A percentile compares a stretch with the other conserved stretches of the same genome.
phyloP scores from a whole-genome alignment of 2,329 filamentous ascomycete genomes.

The Alternaria sp. region DNA sequence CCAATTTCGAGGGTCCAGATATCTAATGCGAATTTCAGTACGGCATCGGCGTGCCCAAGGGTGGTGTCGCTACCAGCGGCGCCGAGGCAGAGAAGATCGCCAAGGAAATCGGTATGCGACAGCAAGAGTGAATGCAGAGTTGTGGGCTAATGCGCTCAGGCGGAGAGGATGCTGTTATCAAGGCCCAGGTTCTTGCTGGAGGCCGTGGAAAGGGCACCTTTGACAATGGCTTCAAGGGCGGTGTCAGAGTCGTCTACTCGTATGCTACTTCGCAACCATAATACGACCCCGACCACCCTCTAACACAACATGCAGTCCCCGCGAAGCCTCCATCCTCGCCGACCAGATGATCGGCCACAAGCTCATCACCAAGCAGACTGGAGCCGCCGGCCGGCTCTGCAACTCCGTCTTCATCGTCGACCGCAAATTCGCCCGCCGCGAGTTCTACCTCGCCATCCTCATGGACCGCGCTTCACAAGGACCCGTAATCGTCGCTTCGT shows the following conservation, averaged over 20 bases:
- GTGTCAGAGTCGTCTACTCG: constrained; percentile 98
- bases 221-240: constrained; percentile 98
- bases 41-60: constrained; percentile 91
- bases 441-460: constrained; percentile 98
- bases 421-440: constrained; percentile 97
- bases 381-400: constrained; percentile 89
- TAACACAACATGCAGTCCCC: constrained; percentile 62
- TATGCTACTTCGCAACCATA: constrained; percentile 48
- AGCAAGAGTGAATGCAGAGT: constrained; percentile 24
- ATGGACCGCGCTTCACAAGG: constrained; percentile 94
- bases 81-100: constrained; percentile 92
- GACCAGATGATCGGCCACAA: constrained; percentile 99
- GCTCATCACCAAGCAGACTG: constrained; percentile 99
- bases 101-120: constrained; percentile 75
- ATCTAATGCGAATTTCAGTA: constrained; percentile 66
- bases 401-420: constrained; percentile 99
- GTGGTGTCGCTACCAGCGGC: constrained; percentile 80
- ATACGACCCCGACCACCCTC: neutral
- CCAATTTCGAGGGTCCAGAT: constrained; percentile 4
- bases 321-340: constrained; percentile 95
- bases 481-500: constrained; percentile 96
- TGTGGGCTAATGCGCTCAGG: constrained; percentile 54
- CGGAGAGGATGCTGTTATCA: constrained; percentile 97
- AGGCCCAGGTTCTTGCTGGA: constrained; percentile 97
- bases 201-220: constrained; percentile 98